These are phyloP conservation scores for Friedmanniomyces endolithicus DNA, from an alignment of 495 filamentous ascomycete species.

Conservation along the genomic window DNA sequence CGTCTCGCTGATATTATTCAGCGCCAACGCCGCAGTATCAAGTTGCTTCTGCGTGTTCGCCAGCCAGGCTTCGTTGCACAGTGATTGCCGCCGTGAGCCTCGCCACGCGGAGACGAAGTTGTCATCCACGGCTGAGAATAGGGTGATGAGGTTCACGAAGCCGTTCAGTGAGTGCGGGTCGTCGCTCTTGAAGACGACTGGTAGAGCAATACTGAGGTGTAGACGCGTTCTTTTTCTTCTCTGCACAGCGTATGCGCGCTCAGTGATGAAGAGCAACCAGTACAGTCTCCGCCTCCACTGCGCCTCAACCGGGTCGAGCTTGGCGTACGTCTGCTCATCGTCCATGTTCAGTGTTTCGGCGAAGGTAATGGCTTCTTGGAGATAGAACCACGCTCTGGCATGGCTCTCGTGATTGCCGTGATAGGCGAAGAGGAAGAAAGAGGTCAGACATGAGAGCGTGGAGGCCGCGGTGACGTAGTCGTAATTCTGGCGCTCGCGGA, in stretches of 20 bases:
- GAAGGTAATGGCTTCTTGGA: constrained; percentile 22
- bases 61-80: constrained; percentile 22
- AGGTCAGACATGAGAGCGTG: constrained; percentile 19
- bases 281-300: constrained; percentile 23
- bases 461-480: constrained; percentile 19
- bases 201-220: constrained; percentile 14
- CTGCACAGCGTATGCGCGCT: constrained; percentile 24
- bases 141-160: constrained; percentile 22
- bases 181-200: constrained; percentile 17
- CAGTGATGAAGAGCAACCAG: constrained; percentile 24
- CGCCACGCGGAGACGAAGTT: constrained; percentile 21
- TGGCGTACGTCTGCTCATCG: constrained; percentile 14
- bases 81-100: constrained; percentile 9
- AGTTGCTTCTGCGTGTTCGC: constrained; percentile 18
- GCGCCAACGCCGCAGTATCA: constrained; percentile 15
- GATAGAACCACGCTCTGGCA: constrained; percentile 22
- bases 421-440: constrained; percentile 24
- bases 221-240: constrained; percentile 19
- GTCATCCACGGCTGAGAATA: constrained; percentile 23
- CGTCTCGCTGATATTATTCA: constrained; percentile 20
- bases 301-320: constrained; percentile 17
- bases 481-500: constrained; percentile 18
- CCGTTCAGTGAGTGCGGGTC: constrained; percentile 21
- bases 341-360: constrained; percentile 20
- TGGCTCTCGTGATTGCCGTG: constrained; percentile 23